Evolutionary conservation across 2,329 filamentous ascomycete species (phyloP).

Genomic region (Acrocalymma vagum): DNA sequence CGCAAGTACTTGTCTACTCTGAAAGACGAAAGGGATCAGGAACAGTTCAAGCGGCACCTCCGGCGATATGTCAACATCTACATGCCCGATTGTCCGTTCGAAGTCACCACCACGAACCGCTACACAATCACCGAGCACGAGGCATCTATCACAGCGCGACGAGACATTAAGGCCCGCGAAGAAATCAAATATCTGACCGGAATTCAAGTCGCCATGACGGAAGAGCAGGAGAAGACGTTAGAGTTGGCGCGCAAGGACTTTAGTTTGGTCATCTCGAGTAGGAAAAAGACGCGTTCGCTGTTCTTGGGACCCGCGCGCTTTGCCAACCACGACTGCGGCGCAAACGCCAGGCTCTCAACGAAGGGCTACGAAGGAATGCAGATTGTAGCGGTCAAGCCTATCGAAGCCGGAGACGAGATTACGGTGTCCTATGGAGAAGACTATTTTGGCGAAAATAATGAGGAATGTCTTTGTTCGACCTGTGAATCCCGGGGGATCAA

Average conservation of each 20-base stretch:
- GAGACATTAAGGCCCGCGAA: conserved; percentile 80
- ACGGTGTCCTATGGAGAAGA: conserved; percentile 95
- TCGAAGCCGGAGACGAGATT: conserved; percentile 89
- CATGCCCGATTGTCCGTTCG: conserved; percentile 91
- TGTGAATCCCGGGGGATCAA: conserved; percentile 81
- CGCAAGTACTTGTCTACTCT: conserved; percentile 74
- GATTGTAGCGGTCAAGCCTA: conserved; percentile 83
- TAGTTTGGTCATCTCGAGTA: conserved; percentile 92
- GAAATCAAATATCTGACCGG: conserved; percentile 90
- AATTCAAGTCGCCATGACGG: conserved; percentile 90
- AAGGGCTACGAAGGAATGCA: conserved; percentile 87
- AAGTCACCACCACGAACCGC: conserved; percentile 91
- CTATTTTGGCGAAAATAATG: conserved; percentile 95
- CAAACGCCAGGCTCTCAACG: conserved; percentile 88
- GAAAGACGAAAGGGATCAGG: conserved; percentile 78
- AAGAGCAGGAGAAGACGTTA: conserved; percentile 85
- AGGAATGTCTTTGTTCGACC: conserved; percentile 89
- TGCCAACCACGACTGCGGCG: conserved; percentile 95
- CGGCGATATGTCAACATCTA: conserved; percentile 94
- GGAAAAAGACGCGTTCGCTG: conserved; percentile 87
- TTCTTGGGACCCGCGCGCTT: conserved; percentile 96
- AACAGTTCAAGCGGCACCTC: conserved; percentile 86
- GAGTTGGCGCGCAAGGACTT: conserved; percentile 89
- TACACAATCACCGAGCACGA: conserved; percentile 93
- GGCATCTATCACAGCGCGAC: conserved; percentile 84